Conservation (phyloP, 2,329 filamentous ascomycete species). For the Rhinocladiella mackenziei region DNA sequence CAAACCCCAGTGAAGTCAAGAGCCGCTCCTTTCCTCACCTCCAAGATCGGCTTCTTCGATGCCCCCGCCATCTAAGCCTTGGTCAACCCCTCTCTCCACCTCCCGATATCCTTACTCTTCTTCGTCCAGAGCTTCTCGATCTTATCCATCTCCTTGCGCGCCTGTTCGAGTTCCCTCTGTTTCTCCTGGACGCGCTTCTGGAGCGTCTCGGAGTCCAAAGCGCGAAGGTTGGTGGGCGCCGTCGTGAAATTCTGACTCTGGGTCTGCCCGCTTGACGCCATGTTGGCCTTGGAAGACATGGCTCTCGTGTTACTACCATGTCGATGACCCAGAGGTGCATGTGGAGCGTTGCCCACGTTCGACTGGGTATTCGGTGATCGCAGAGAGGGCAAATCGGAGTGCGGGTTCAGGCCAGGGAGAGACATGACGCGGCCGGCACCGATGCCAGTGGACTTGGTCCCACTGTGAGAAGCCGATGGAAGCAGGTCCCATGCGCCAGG, state of each 20-base stretch:
- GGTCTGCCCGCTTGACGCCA: background rate
- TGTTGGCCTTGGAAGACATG: background rate
- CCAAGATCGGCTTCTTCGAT: background rate
- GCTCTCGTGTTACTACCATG: too few relatives aligned
- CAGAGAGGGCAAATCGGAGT: conserved; percentile 6
- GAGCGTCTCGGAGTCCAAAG: conserved; percentile 41
- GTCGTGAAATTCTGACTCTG: background rate
- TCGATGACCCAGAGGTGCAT: background rate
- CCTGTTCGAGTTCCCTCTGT: conserved; percentile 64
- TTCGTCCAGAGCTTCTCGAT: conserved; percentile 41
- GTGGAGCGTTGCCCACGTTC: background rate
- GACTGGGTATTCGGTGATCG: too few relatives aligned
- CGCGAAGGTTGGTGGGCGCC: conserved; percentile 35
- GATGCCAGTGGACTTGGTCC: background rate
- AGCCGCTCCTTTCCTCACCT: too few relatives aligned
- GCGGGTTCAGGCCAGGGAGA: conserved; percentile 15
- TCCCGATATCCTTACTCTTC: conserved; percentile 26
- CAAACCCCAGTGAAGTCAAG: too few relatives aligned
- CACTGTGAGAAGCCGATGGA: background rate
- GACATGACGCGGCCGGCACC: conserved; percentile 9
- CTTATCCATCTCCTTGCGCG: conserved; percentile 62
- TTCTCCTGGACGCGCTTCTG: conserved; percentile 39
- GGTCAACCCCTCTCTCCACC: conserved; percentile 25
- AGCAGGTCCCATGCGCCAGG: conserved; percentile 21
- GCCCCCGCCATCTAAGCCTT: conserved; percentile 6